Evolutionary conservation across 805 yeast genomes (phyloP).

Genomic region (Metschnikowia lunata): DNA sequence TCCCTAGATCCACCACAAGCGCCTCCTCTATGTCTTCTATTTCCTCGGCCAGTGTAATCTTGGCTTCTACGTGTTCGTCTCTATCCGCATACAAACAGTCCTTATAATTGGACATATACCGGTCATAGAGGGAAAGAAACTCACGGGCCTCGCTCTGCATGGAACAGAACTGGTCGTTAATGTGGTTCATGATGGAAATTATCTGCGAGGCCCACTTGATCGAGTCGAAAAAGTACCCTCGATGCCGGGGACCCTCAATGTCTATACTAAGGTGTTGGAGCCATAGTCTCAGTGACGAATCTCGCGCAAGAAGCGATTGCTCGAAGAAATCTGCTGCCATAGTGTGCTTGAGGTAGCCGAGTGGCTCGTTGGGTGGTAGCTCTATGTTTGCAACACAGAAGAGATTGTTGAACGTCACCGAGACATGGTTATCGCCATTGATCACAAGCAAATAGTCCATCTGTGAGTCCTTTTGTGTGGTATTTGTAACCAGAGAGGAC

Average conservation of each 20-base stretch:
- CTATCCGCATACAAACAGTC: conserved; percentile 22
- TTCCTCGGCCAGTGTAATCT: conserved; percentile 15
- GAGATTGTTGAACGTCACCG: conserved; percentile 30
- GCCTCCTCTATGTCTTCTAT: conserved; percentile 21
- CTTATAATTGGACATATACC: conserved; percentile 30
- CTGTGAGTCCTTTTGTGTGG: conserved; percentile 6
- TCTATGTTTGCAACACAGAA: conserved; percentile 25
- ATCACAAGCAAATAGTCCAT: conserved; percentile 26
- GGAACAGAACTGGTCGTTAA: conserved; percentile 19
- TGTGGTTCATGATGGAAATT: conserved; percentile 22
- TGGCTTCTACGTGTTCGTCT: conserved; percentile 18
- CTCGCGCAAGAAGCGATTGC: conserved; percentile 25
- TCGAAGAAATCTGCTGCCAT: conserved; percentile 21
- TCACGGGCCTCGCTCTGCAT: conserved; percentile 22
- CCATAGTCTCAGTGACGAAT: conserved; percentile 6
- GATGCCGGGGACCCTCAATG: conserved; percentile 2
- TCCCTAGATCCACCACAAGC: conserved; percentile 31
- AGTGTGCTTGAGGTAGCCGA: conserved; percentile 18
- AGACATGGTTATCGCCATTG: conserved; percentile 19
- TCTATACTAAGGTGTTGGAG: conserved; percentile 17
- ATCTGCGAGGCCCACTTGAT: conserved; percentile 24
- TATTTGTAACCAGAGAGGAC: conserved; percentile 11
- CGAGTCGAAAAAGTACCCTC: conserved; percentile 19
- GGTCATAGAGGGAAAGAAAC: conserved; percentile 26
- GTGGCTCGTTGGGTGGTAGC: conserved; percentile 13